Evolutionary conservation across 495 filamentous ascomycete species (phyloP), one percentile per base, ranked within the genome.

Genomic region (Arthonia radiata): DNA sequence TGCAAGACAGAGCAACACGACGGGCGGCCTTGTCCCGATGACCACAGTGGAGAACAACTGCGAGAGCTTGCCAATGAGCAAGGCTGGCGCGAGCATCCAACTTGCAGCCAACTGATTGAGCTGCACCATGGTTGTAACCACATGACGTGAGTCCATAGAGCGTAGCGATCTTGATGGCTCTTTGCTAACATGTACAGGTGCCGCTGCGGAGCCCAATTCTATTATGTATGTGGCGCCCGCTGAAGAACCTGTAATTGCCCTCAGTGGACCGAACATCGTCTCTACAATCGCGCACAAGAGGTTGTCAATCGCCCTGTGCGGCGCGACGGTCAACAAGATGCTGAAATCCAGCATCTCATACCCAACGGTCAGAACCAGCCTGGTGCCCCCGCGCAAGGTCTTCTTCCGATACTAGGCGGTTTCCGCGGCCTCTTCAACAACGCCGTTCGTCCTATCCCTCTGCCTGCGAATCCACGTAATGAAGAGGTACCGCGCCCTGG

Each of bases 181-280:
- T n/a, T n/a, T n/a, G n/a, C n/a, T n/a, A n/a, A n/a, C n/a, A n/a
- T n/a, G 5, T 23, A 30, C 34, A 62, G 56, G 4, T 70, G 64
- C 35, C 39, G 26, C 13, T 71, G 65, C 30, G 38, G 45, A 5
- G 49, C 52, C 2, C 32, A 67, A 27, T 70, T 71, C 37, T 71
- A 64, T 34, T 71, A 70, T 25, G 37, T 47, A 2, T 70, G 64
- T 32, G 60, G 56, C 3, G 25, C 30, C 1, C 18, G 7, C 7
- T 71, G 64, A 61, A 56, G 56, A 31, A 52, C 34, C 0, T 71
- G 62, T 31, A 0, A 5, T 3, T 67, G 62, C 26, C 35, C 11
- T 4, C 31, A 46, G 10, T 61, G 51, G 47, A 28, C 52, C 10
- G 52, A 54, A 26, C 15, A 33, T 4, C 41, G 33, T 15, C 41